phyloP scores from a whole-genome alignment of 2,329 filamentous ascomycete species.

The Chaetomiaceae sp. region DNA sequence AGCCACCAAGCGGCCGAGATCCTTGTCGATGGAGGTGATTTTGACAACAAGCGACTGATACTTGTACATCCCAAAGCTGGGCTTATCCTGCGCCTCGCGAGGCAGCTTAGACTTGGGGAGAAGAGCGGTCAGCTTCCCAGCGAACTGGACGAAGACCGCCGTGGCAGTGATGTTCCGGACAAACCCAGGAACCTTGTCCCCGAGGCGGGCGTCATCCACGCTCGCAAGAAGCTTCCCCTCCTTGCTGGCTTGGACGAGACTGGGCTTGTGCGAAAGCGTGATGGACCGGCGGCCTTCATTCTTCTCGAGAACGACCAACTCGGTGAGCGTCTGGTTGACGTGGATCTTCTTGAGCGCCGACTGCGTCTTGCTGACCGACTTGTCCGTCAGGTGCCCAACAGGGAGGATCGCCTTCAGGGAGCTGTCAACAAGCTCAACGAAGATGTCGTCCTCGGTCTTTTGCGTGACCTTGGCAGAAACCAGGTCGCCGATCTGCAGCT shows the following conservation, averaged over 20 bases:
- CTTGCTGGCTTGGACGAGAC: conserved; percentile 70
- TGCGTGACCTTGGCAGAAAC: conserved; percentile 78
- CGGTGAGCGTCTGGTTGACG: conserved; percentile 75
- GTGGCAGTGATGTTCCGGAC: conserved; percentile 78
- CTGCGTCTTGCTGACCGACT: conserved; percentile 71
- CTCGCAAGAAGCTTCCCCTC: conserved; percentile 65
- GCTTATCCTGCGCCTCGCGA: conserved; percentile 60
- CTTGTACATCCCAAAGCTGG: conserved; percentile 74
- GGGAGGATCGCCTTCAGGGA: conserved; percentile 75
- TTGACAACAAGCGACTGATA: conserved; percentile 70
- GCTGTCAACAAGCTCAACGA: conserved; percentile 69
- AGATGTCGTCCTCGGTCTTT: conserved; percentile 70
- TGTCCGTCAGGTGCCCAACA: conserved; percentile 78
- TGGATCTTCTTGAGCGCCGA: conserved; percentile 75
- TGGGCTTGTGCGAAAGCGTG: conserved; percentile 76
- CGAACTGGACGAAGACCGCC: conserved; percentile 85
- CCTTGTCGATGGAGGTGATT: conserved; percentile 67
- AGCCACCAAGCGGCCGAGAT: conserved; percentile 63
- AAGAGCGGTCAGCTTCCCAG: conserved; percentile 69
- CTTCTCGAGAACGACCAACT: conserved; percentile 85
- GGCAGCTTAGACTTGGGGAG: conserved; percentile 75
- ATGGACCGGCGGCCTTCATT: conserved; percentile 71
- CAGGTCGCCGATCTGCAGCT: conserved; percentile 66
- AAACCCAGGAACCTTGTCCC: conserved; percentile 68
- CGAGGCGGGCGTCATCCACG: conserved; percentile 68